Evolutionary conservation across 176 grass and related monocot genomes (phyloP).

Genomic region (Cenchrus fungigraminus): DNA sequence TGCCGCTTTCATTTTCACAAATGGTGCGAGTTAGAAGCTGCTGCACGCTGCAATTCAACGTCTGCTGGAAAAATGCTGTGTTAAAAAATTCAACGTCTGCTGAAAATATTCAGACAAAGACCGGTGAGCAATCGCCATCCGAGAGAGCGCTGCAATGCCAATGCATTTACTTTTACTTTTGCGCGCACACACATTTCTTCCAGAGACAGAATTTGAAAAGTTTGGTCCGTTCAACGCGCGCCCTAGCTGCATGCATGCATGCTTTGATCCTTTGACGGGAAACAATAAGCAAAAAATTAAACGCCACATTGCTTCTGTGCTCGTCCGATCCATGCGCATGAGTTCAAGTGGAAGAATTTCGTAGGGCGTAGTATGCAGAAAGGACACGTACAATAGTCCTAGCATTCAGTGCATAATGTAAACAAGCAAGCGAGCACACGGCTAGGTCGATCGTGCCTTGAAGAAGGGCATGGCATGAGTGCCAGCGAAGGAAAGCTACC

Average conservation of each 20-base stretch:
- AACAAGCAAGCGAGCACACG: no score
- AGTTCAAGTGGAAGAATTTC: not conserved
- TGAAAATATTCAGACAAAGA: not conserved
- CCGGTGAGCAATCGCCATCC: not conserved
- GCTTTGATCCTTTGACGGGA: not conserved
- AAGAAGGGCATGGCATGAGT: constrained; percentile 32
- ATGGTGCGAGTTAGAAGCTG: not conserved
- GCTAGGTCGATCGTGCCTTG: not conserved
- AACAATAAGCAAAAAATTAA: no score
- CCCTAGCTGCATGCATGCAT: not conserved
- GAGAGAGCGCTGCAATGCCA: not conserved
- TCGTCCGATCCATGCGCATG: constrained; percentile 17
- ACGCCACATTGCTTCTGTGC: no score
- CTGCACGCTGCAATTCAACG: no score
- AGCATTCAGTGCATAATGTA: constrained; percentile 43
- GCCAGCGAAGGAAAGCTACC: constrained; percentile 58
- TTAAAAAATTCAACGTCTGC: not conserved
- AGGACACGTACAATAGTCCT: constrained; percentile 4
- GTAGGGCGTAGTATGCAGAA: not conserved
- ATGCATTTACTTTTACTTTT: not conserved
- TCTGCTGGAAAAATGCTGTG: not conserved
- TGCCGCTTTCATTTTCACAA: not conserved
- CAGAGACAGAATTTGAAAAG: not conserved
- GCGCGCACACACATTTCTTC: not conserved
- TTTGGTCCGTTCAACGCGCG: constrained; percentile 11